A percentile compares a stretch with the other conserved stretches of the same genome.
phyloP scores from a whole-genome alignment of 306 rosid genomes.

The Cercis canadensis region DNA sequence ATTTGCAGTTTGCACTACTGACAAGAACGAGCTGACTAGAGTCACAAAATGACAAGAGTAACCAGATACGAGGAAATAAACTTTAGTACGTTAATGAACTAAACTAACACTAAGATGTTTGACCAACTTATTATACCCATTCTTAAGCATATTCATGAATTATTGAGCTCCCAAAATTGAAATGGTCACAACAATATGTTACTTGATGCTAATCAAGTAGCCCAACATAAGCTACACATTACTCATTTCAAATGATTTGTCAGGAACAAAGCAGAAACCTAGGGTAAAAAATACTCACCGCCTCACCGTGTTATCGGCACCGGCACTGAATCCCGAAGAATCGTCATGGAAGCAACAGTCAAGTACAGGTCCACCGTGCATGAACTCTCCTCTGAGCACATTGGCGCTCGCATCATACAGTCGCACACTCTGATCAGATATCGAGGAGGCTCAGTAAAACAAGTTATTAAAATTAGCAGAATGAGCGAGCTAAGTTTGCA shows the following conservation, averaged over 20 bases:
- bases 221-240: background rate
- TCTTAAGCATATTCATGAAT: no score
- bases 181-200: background rate
- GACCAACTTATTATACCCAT: no score
- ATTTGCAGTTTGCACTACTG: no score
- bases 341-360: slow-evolving; percentile 98
- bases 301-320: slow-evolving; percentile 82
- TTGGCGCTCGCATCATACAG: slow-evolving; percentile 87
- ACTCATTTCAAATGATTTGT: background rate
- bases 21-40: no score
- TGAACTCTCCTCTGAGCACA: slow-evolving; percentile 81
- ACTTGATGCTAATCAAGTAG: background rate
- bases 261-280: background rate
- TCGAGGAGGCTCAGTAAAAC: background rate
- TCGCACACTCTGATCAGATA: slow-evolving; percentile 66
- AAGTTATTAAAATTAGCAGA: background rate
- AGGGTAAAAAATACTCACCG: slow-evolving; percentile 45
- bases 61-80: no score
- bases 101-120: no score
- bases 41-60: no score
- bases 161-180: background rate
- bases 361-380: slow-evolving; percentile 82
- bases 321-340: slow-evolving; percentile 84
- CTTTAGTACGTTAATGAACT: no score
- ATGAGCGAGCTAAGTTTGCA: slow-evolving; percentile 2